Percentiles rank a stretch among this genome's conserved stretches.
Conservation (phyloP, 805 yeast genomes). For the Wickerhamiella occidentalis region DNA sequence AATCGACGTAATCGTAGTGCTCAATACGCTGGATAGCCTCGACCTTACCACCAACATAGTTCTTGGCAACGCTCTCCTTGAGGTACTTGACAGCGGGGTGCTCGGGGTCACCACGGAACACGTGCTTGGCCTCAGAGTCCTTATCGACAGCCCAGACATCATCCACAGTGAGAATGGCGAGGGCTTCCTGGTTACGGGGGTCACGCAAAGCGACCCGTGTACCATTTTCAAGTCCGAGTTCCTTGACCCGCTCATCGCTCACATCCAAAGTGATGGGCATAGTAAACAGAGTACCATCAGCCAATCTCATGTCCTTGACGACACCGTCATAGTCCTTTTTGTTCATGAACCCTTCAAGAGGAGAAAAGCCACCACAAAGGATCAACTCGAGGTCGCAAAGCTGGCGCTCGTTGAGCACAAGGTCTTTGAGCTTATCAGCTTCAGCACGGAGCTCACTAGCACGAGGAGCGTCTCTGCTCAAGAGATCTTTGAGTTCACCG, state of each 20-base stretch:
- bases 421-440: constrained; percentile 35
- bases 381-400: constrained; percentile 87
- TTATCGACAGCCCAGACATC: constrained; percentile 79
- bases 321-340: constrained; percentile 59
- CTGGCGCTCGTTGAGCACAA: constrained; percentile 68
- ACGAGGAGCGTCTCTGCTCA: constrained; percentile 63
- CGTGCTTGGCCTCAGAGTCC: constrained; percentile 64
- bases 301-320: constrained; percentile 52
- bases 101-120: constrained; percentile 92
- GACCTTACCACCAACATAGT: constrained; percentile 76
- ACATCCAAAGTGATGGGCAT: constrained; percentile 89
- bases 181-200: constrained; percentile 62
- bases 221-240: constrained; percentile 35
- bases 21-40: constrained; percentile 75
- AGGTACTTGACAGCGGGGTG: constrained; percentile 84
- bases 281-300: constrained; percentile 74
- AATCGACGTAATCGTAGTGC: constrained; percentile 81
- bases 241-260: constrained; percentile 36
- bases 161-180: constrained; percentile 70
- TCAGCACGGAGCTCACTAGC: constrained; percentile 47
- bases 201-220: constrained; percentile 65
- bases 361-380: constrained; percentile 90
- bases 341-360: constrained; percentile 58
- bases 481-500: constrained; percentile 73
- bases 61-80: constrained; percentile 61